Conservation (phyloP, 225 moss, liverwort and hornwort genomes). For the Bryoerythrophyllum caledonicum region DNA sequence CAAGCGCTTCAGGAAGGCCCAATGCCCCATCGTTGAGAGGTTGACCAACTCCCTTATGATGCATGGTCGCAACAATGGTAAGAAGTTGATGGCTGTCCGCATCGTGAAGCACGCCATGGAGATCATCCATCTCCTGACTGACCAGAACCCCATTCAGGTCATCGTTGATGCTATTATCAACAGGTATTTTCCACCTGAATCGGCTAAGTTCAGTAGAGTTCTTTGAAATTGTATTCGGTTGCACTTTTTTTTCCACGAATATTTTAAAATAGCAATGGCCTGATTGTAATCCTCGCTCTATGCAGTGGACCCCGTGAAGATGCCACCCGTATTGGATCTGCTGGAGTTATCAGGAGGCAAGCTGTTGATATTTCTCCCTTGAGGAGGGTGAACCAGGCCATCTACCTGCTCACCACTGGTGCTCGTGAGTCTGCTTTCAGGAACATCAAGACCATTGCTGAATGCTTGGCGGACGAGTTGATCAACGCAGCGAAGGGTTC, state of each 20-base stretch:
- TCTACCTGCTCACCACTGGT: slow-evolving; percentile 75
- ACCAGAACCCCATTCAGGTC: slow-evolving; percentile 70
- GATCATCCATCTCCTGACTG: slow-evolving; percentile 80
- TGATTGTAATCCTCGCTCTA: not conserved
- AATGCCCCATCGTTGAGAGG: slow-evolving; percentile 75
- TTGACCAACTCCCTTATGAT: slow-evolving; percentile 77
- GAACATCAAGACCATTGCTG: slow-evolving; percentile 80
- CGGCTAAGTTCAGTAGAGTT: not conserved
- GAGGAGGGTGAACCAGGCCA: slow-evolving; percentile 80
- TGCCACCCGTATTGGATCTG: slow-evolving; percentile 79
- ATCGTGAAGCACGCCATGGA: slow-evolving; percentile 86
- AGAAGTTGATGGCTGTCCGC: slow-evolving; percentile 76
- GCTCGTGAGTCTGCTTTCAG: slow-evolving; percentile 78
- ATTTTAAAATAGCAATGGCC: not conserved
- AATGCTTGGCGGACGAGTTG: slow-evolving; percentile 80
- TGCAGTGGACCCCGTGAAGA: slow-evolving; percentile 78
- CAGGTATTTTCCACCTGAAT: slow-evolving; percentile 29
- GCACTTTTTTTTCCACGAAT: not conserved
- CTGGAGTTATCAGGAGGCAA: slow-evolving; percentile 80
- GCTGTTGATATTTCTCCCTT: slow-evolving; percentile 84
- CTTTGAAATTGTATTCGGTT: not conserved
- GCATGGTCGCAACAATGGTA: slow-evolving; percentile 81
- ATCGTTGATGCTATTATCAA: slow-evolving; percentile 83
- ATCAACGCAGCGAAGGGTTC: slow-evolving; percentile 81
- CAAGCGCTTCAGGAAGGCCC: slow-evolving; percentile 72